These are phyloP conservation scores for Aspergillus cejpii DNA, from an alignment of 2,329 filamentous ascomycete genomes.

Conservation along the genomic window DNA sequence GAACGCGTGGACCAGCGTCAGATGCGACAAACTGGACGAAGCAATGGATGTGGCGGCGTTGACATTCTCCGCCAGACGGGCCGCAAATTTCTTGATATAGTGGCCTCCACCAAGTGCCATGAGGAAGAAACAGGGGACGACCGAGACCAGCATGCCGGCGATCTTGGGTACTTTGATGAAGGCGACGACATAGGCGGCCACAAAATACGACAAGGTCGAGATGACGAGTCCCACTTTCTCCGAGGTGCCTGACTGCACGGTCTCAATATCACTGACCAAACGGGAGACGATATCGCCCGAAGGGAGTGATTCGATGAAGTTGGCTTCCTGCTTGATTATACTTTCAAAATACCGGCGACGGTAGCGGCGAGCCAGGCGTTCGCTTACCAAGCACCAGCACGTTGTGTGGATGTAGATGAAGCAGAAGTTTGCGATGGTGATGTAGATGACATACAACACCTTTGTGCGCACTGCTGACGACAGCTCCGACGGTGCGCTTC, in stretches of 20 bases:
- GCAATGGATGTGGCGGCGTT: constrained; percentile 56
- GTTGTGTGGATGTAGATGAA: constrained; percentile 59
- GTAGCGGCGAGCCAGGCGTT: constrained; percentile 56
- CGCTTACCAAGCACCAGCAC: constrained; percentile 59
- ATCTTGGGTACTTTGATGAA: constrained; percentile 58
- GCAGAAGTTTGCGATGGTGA: constrained; percentile 57
- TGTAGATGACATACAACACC: constrained; percentile 56
- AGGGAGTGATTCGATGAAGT: constrained; percentile 58
- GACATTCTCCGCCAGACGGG: constrained; percentile 46
- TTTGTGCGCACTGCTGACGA: constrained; percentile 36
- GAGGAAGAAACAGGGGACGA: constrained; percentile 56
- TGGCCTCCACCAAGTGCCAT: constrained; percentile 51
- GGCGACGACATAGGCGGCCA: constrained; percentile 59
- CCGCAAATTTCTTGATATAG: constrained; percentile 47
- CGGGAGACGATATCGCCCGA: constrained; percentile 57
- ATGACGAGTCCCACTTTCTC: constrained; percentile 64
- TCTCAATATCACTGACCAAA: constrained; percentile 58
- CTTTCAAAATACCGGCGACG: constrained; percentile 54
- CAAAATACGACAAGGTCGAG: constrained; percentile 57
- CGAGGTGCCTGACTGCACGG: constrained; percentile 60
- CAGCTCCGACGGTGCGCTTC: constrained; percentile 8
- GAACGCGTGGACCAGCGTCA: constrained; percentile 58
- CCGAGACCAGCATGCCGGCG: constrained; percentile 57
- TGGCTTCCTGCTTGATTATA: constrained; percentile 54
- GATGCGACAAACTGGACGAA: constrained; percentile 54